Base-by-base conservation (phyloP, 1,284 basidiomycete species). In the Ceratobasidium sp. region DNA sequence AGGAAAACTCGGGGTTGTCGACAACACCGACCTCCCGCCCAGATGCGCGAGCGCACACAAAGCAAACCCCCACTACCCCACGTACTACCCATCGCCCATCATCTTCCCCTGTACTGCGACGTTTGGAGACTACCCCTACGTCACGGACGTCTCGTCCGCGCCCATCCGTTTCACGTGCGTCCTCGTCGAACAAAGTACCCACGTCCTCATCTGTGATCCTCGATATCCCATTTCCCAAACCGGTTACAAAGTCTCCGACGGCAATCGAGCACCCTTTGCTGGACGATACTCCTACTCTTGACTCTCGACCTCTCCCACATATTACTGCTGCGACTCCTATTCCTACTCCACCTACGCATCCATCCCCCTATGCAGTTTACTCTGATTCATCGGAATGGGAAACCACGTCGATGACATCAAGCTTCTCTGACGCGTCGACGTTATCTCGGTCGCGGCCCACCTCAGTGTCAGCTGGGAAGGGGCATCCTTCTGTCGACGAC, bases 351-450 rank as follows among this genome's bases (percentile, higher is more conserved):
- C 60, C 33, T 47, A 59, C 17, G 64, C 75, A 24, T n/a, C 19
- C 48, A 17, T 66, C 64, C 41, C 53, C 73, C 11, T 72, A 73
- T 63, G 57, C 71, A 9, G 24, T 17, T 8, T 73, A 73, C 27
- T 73, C 71, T 11, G 71, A 73, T 33, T 73, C 71, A 4, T 73
- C 71, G 6, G 71, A 73, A 73, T 73, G 71, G 71, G 71, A 73
- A 63, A 73, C 71, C 33, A 73, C 71, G n/a, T 73, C 71, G 24
- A 63, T 73, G 53, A 63, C 71, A 53, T 73, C 71, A 53, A 63
- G 71, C 59, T 73, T 53, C 48, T 73, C 71, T 22, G 71, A 73
- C 41, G 62, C 45, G 50, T 73, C 59, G 24, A 50, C 54, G 24
- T 36, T 67, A 48, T 76, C 72, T 73, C 63, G 57, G 62, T 67